Evolutionary conservation across 140 eudicot genomes (phyloP), one percentile per base, ranked within the genome.

Genomic region (Anethum foeniculum): DNA sequence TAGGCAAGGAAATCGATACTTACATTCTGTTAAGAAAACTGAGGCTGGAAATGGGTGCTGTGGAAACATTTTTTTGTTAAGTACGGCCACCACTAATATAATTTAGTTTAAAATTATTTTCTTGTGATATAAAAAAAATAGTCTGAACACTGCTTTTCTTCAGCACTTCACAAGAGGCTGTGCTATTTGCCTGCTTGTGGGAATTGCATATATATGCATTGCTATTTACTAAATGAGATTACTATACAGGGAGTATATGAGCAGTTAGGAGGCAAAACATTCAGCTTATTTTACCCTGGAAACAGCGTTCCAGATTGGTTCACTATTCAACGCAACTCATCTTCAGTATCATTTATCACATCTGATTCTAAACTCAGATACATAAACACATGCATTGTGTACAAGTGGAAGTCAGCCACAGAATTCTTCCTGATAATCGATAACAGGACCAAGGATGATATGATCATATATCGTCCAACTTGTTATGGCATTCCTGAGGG

Each of bases 371-470:
- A 38, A 68, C 76, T 79, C 69, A 56, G 62, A 16, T 39, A 54
- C 1, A 23, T 79, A n/a, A 71, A 79, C 16, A 64, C 76, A 19
- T 62, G 75, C 30, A 34, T 30, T 23, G 73, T 79, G 13, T 48
- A 82, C 73, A 54, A 72, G 11, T 34, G 19, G 36, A 18, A 30
- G 30, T 0, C 14, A 18, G 2, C 2, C 6, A 6, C 8, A 28
- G 3, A 8, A 3, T 68, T 38, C 14, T 15, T 11, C 16, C 71
- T 38, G 38, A 39, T 48, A 49, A 19, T 82, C 19, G 8, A 15
- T 12, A 83, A 83, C 46, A 48, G 32, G 36, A 79, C 81, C 19
- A 83, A 79, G 81, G 34, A 38, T 16, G 30, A 23, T 5, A 64
- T 16, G 21, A 47, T 71, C 44, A 23, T 34, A 0, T 75, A 80